Evolutionary conservation across 169 alveolate species (phyloP).

Genomic region (Perkinsus chesapeaki): DNA sequence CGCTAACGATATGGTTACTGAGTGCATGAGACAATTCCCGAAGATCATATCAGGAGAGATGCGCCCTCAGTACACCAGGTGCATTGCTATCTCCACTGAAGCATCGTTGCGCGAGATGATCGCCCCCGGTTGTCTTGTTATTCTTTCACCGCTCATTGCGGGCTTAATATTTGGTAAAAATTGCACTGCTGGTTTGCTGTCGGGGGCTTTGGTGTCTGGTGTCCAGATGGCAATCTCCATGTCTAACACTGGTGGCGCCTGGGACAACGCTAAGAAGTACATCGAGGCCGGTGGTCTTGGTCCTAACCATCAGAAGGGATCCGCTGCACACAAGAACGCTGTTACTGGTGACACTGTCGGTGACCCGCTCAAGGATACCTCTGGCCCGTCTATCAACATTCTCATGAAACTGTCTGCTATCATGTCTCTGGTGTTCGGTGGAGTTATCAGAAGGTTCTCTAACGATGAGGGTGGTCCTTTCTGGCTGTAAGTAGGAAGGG

Average conservation of each 20-base stretch:
- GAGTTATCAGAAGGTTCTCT: slow-evolving; percentile 45
- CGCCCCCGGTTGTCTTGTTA: slow-evolving; percentile 71
- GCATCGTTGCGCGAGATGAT: slow-evolving; percentile 77
- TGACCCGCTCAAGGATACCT: slow-evolving; percentile 88
- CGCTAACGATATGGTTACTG: slow-evolving; percentile 72
- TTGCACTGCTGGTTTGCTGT: slow-evolving; percentile 76
- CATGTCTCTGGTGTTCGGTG: slow-evolving; percentile 66
- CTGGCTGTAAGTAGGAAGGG: slow-evolving; percentile 35
- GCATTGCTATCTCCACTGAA: slow-evolving; percentile 64
- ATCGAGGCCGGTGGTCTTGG: slow-evolving; percentile 64
- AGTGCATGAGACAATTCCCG: slow-evolving; percentile 72
- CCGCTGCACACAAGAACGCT: slow-evolving; percentile 66
- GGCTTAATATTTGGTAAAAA: slow-evolving; percentile 68
- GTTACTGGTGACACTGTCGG: slow-evolving; percentile 85
- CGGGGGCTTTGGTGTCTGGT: slow-evolving; percentile 80
- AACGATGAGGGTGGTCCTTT: slow-evolving; percentile 50
- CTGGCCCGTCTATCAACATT: slow-evolving; percentile 81
- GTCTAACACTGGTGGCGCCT: slow-evolving; percentile 80
- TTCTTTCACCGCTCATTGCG: slow-evolving; percentile 55
- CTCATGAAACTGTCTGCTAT: slow-evolving; percentile 69
- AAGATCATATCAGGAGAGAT: slow-evolving; percentile 45
- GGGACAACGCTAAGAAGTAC: slow-evolving; percentile 81
- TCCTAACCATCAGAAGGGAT: slow-evolving; percentile 42
- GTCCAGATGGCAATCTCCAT: slow-evolving; percentile 73
- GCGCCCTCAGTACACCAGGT: slow-evolving; percentile 69